A percentile compares a stretch with the other conserved stretches of the same genome.
These are phyloP conservation scores for Nigrograna mackinnonii DNA, from an alignment of 2,329 filamentous ascomycete genomes.

Conservation along the genomic window DNA sequence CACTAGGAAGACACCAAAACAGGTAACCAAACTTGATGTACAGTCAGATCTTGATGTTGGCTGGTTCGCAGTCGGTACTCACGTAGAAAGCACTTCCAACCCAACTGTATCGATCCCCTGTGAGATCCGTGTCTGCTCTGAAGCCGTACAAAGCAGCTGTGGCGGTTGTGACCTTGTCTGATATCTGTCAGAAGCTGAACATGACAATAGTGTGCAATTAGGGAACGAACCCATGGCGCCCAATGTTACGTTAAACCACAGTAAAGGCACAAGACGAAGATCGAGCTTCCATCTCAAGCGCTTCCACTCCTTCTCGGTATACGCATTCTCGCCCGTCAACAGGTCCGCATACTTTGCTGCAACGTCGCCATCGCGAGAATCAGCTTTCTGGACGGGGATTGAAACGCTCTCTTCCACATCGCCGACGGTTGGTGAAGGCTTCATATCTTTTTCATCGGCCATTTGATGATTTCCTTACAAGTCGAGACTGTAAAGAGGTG, in stretches of 20 bases:
- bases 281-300: conserved; percentile 49
- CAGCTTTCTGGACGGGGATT: not conserved
- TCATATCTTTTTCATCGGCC: not conserved
- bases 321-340: conserved; percentile 28
- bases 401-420: not conserved
- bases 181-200: no score
- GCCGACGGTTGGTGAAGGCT: not conserved
- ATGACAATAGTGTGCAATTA: no score
- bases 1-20: conserved; percentile 19
- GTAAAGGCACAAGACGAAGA: conserved; percentile 43
- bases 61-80: conserved; percentile 1
- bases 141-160: conserved; percentile 28
- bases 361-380: conserved; percentile 21
- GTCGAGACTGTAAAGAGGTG: no score
- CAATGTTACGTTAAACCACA: conserved; percentile 36
- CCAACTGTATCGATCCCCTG: conserved; percentile 26
- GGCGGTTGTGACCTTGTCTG: conserved; percentile 20
- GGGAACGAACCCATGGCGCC: no score
- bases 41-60: conserved; percentile 1
- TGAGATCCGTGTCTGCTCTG: conserved; percentile 20
- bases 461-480: no score
- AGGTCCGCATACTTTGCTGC: conserved; percentile 31
- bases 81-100: conserved; percentile 21
- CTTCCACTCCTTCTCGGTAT: conserved; percentile 19
- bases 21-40: conserved; percentile 28